Evolutionary conservation across 148 eudicot species (phyloP).

Genomic region (Dianthus caryophyllus): DNA sequence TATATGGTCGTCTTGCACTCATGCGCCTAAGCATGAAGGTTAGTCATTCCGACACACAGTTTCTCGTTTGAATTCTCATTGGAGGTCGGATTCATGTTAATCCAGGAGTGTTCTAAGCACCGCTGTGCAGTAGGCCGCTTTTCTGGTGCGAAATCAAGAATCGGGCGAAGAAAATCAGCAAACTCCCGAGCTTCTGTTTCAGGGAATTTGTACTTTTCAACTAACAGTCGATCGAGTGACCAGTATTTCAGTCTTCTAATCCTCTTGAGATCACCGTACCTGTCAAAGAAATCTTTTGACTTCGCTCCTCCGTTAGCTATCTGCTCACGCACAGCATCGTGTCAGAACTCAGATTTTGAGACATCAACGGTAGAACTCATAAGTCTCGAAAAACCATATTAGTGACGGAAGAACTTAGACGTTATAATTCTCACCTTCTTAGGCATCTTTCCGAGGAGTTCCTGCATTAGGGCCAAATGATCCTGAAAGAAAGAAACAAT

Average conservation of each 20-base stretch:
- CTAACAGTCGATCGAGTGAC: slow-evolving; percentile 61
- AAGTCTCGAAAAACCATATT: neutral
- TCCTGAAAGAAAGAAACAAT: slow-evolving; percentile 43
- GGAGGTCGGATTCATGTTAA: slow-evolving; percentile 34
- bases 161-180: slow-evolving; percentile 68
- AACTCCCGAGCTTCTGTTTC: slow-evolving; percentile 67
- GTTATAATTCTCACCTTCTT: slow-evolving; percentile 54
- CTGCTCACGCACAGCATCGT: slow-evolving; percentile 33
- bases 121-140: slow-evolving; percentile 90
- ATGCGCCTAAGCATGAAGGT: slow-evolving; percentile 44
- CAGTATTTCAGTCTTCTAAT: slow-evolving; percentile 76
- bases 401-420: neutral
- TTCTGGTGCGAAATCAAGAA: slow-evolving; percentile 80
- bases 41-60: slow-evolving; percentile 38
- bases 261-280: slow-evolving; percentile 90
- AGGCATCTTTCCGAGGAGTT: slow-evolving; percentile 94
- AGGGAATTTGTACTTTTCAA: slow-evolving; percentile 59
- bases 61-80: slow-evolving; percentile 37
- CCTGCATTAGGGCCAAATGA: slow-evolving; percentile 98
- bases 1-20: slow-evolving; percentile 23
- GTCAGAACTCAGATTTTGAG: neutral
- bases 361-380: neutral
- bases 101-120: slow-evolving; percentile 87
- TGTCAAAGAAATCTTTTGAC: slow-evolving; percentile 87
- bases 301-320: slow-evolving; percentile 67